Evolutionary conservation across 1,139 yeast genomes (phyloP).

Genomic region (Taphrina deformans): DNA sequence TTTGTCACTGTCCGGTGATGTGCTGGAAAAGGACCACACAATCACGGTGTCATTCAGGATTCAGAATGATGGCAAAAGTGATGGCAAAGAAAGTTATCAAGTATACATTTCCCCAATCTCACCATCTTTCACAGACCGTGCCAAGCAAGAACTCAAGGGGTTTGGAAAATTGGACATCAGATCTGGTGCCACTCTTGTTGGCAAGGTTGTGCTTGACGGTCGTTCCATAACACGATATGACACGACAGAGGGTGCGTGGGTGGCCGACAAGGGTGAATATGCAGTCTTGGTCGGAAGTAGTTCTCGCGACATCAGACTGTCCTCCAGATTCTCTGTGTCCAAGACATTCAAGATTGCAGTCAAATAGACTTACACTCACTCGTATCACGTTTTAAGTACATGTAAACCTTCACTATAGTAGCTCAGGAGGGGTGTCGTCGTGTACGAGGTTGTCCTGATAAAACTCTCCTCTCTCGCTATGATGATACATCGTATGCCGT

Average conservation of each 20-base stretch:
- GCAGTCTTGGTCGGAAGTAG: neutral
- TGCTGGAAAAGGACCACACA: neutral
- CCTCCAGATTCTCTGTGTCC: neutral
- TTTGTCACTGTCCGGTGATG: conserved; percentile 39
- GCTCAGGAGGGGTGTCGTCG: too few species aligned
- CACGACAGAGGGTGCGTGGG: neutral
- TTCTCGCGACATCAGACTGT: neutral
- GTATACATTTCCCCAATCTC: neutral
- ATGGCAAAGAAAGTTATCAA: neutral
- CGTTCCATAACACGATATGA: neutral
- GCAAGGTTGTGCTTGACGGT: neutral
- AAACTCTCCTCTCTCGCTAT: too few species aligned
- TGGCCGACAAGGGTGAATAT: neutral
- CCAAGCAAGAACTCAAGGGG: neutral
- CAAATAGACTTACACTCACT: neutral
- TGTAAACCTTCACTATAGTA: too few species aligned
- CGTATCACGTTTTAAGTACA: too few species aligned
- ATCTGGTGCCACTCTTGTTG: neutral
- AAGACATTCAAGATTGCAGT: neutral
- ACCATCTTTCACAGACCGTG: neutral
- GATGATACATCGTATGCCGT: too few species aligned
- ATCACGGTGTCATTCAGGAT: neutral
- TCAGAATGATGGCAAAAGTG: neutral
- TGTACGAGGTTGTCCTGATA: too few species aligned
- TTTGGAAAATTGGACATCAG: neutral